These are phyloP conservation scores for Sclerotinia sclerotiorum DNA, from an alignment of 2,329 filamentous ascomycete genomes.

Conservation along the genomic window DNA sequence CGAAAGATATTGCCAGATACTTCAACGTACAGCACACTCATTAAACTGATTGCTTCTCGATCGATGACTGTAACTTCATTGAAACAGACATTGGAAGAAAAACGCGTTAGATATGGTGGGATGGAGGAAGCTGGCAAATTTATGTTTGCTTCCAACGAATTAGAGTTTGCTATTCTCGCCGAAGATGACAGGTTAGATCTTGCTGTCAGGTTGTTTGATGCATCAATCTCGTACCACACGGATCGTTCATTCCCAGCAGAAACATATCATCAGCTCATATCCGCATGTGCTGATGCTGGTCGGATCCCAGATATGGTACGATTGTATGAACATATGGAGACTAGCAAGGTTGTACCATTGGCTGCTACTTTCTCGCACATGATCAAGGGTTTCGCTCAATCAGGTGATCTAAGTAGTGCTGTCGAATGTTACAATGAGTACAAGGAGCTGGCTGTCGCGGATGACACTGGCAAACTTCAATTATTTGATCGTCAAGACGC, in stretches of 20 bases:
- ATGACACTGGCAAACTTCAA: conserved; percentile 71
- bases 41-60: conserved; percentile 76
- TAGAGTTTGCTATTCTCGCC: conserved; percentile 79
- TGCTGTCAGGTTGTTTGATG: conserved; percentile 81
- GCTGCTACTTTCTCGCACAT: conserved; percentile 86
- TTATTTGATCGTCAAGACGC: conserved; percentile 74
- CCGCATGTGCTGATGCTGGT: conserved; percentile 79
- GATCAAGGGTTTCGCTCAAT: conserved; percentile 87
- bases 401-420: conserved; percentile 79
- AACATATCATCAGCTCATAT: conserved; percentile 82
- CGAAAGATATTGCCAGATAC: conserved; percentile 79
- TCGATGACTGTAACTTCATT: conserved; percentile 75
- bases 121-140: conserved; percentile 82
- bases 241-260: conserved; percentile 70
- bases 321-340: conserved; percentile 89
- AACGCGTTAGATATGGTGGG: conserved; percentile 79
- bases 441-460: conserved; percentile 79
- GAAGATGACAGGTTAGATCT: conserved; percentile 87
- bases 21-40: conserved; percentile 83
- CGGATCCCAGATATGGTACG: conserved; percentile 85
- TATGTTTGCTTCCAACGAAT: conserved; percentile 83
- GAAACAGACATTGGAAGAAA: conserved; percentile 74
- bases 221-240: conserved; percentile 60
- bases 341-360: conserved; percentile 68
- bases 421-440: conserved; percentile 97